Evolutionary conservation across 768 basidiomycete species (phyloP), one percentile per base, ranked within the genome.

Genomic region (Pleurotus sapidus): DNA sequence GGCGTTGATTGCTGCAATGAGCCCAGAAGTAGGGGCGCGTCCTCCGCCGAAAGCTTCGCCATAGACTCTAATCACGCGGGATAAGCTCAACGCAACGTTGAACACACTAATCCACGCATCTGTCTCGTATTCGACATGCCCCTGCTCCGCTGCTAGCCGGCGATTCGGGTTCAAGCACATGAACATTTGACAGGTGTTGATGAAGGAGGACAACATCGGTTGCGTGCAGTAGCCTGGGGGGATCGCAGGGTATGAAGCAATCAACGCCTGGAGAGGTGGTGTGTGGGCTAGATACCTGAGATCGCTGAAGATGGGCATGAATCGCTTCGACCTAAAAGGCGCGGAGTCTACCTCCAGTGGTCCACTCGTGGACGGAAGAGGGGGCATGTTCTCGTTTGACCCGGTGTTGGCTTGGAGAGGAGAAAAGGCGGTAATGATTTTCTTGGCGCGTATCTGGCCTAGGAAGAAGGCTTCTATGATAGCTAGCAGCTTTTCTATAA

Each of bases 71-170:
- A 93, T 91, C 40, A 93, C 85, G 45, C 93, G 86, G 5, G 91
- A 89, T 23, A 99, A 74, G 34, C 93, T 95, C 8, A 96, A 82
- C 5, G 94, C 95, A 20, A 98, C 89, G 63, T 95, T 95, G 72
- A 98, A 98, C 12, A 97, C 93, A 64, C 88, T 91, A 60, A 97
- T 93, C 96, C 95, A 97, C 17, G 89, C 89, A 62, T 99, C 97
- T 27, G 90, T 89, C 74, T 99, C 97, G 73, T 91, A 99, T 70
- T 98, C 96, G 64, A 99, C 85, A 63, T 98, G 97, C 51, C 77
- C 88, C 25, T 83, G 80, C 4, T 79, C 84, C 17, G 89, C 93
- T 20, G 39, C 51, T 9, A 54, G 18, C 15, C 96, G 84, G 63
- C 87, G 86, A 70, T 95, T 94, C 2, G 95, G 88, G 66, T 96